These are phyloP conservation scores for Stephanocyclus meneghinianus DNA, from an alignment of 352 stramenopile genomes.

Conservation along the genomic window DNA sequence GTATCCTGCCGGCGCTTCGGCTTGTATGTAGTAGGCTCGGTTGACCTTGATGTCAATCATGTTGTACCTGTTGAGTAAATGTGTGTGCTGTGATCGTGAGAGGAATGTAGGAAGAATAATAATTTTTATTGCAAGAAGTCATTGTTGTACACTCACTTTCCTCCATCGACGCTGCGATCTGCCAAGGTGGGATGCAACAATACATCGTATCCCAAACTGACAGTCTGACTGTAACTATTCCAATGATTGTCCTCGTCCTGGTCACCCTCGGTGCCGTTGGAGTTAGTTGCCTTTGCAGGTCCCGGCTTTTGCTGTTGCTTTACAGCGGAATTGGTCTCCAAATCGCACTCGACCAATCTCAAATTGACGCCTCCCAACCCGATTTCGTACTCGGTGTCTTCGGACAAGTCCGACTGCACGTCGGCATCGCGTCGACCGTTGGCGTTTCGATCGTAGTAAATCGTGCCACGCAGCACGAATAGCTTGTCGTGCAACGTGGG, in stretches of 20 bases:
- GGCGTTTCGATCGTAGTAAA: conserved; percentile 31
- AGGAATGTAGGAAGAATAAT: too few species aligned
- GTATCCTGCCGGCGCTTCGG: conserved; percentile 17
- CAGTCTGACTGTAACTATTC: conserved; percentile 2
- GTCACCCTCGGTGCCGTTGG: not conserved
- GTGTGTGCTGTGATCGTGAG: too few species aligned
- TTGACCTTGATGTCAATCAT: conserved; percentile 36
- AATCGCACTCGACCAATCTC: conserved; percentile 21
- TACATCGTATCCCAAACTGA: conserved; percentile 22
- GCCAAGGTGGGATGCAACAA: conserved; percentile 9
- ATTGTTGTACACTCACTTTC: conserved; percentile 21
- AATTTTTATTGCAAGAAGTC: too few species aligned
- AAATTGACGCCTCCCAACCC: conserved; percentile 20
- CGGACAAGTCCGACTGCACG: not conserved
- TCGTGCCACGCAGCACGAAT: conserved; percentile 11
- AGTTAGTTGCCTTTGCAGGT: not conserved
- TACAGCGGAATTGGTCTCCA: not conserved
- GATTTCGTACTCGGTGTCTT: conserved; percentile 9
- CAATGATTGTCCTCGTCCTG: not conserved
- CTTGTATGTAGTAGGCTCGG: conserved; percentile 23
- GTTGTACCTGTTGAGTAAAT: conserved; percentile 13
- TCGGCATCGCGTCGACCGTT: conserved; percentile 13
- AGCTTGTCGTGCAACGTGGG: conserved; percentile 19
- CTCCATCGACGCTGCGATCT: not conserved
- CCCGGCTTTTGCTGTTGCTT: not conserved